These are phyloP conservation scores for Elsinoe ampelina DNA, from an alignment of 2,329 filamentous ascomycete species.

Conservation along the genomic window DNA sequence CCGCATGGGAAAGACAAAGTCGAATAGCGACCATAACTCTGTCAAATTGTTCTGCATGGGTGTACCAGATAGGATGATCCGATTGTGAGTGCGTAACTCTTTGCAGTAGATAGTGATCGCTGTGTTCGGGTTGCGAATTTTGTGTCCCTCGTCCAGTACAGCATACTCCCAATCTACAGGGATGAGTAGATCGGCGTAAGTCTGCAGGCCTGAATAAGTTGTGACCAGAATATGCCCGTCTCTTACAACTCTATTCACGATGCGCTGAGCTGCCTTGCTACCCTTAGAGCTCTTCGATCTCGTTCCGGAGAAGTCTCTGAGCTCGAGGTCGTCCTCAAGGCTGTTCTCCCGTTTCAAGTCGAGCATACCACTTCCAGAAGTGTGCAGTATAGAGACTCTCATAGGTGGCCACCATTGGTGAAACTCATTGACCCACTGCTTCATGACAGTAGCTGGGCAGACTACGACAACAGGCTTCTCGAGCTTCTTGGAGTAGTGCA, in stretches of 20 bases:
- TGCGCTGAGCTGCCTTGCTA: conserved; percentile 62
- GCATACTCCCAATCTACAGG: conserved; percentile 86
- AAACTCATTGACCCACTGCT: conserved; percentile 98
- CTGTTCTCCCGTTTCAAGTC: conserved; percentile 56
- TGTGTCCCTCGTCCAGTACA: conserved; percentile 93
- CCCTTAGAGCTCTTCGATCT: conserved; percentile 40
- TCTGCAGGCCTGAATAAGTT: conserved; percentile 91
- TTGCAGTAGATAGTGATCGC: conserved; percentile 94
- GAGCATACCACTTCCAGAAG: conserved; percentile 92
- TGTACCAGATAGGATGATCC: conserved; percentile 88
- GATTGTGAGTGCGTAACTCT: conserved; percentile 78
- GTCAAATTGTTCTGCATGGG: conserved; percentile 96
- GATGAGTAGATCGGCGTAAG: conserved; percentile 73
- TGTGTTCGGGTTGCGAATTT: conserved; percentile 93
- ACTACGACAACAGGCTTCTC: conserved; percentile 82
- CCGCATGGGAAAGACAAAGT: conserved; percentile 95
- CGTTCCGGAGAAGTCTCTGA: conserved; percentile 31
- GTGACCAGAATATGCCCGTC: conserved; percentile 91
- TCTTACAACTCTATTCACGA: conserved; percentile 71
- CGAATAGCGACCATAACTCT: conserved; percentile 94
- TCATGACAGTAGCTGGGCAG: conserved; percentile 86
- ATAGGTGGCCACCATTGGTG: conserved; percentile 99
- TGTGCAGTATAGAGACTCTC: conserved; percentile 87
- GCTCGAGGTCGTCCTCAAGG: conserved; percentile 55
- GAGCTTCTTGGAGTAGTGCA: conserved; percentile 85